A percentile compares a stretch with the other conserved stretches of the same genome.
phyloP scores from a whole-genome alignment of 805 yeast genomes.

The Alloascoidea hylecoeti region DNA sequence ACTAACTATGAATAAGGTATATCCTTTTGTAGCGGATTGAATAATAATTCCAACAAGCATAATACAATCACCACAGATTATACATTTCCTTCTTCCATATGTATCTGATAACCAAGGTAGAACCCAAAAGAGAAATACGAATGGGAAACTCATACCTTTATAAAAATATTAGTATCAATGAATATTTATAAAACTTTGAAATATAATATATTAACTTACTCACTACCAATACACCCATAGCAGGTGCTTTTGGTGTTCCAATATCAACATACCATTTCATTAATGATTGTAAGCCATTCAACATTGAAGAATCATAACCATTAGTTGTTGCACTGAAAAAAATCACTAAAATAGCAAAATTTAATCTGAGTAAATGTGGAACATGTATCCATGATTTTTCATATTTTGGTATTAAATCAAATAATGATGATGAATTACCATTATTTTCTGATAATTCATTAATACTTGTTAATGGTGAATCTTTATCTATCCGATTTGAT shows the following conservation, averaged over 20 bases:
- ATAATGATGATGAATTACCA: no score
- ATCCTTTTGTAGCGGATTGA: not conserved
- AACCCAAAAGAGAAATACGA: no score
- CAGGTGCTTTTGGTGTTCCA: not conserved
- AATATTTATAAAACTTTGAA: slow-evolving; percentile 4
- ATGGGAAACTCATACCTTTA: no score
- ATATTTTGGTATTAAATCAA: no score
- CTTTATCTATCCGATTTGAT: no score
- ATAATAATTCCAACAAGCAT: not conserved
- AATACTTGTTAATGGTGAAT: no score
- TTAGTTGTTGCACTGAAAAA: slow-evolving; percentile 2
- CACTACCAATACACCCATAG: slow-evolving; percentile 4
- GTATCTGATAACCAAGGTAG: no score
- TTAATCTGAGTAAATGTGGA: slow-evolving; percentile 3
- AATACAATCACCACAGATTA: not conserved
- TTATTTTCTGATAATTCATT: no score
- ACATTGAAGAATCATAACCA: slow-evolving; percentile 2
- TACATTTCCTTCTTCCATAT: not conserved
- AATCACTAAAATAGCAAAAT: slow-evolving; percentile 1
- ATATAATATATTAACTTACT: slow-evolving; percentile 3
- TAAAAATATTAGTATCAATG: no score
- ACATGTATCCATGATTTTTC: not conserved
- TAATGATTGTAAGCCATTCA: slow-evolving; percentile 3
- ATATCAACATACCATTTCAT: not conserved
- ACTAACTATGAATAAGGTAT: not conserved